Base-by-base conservation (phyloP, 495 filamentous ascomycete species). In the Bacidia gigantensis region DNA sequence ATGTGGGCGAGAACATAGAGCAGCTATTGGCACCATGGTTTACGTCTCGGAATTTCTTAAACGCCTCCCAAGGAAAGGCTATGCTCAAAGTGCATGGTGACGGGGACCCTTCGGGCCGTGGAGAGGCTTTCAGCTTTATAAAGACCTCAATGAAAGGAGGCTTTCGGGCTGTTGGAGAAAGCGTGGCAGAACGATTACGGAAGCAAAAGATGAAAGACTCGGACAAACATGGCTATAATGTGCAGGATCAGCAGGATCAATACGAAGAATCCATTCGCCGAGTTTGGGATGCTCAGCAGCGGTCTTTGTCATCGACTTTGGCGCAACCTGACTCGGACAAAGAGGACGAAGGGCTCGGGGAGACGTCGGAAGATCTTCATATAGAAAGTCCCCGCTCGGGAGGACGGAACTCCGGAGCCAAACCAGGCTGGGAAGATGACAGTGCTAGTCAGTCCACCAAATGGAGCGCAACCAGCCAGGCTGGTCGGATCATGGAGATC, bases 71-170 rank as follows among this genome's bases (percentile, higher is more conserved):
- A 58, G 87, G 88, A 25, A 99, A 99, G 64, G 92, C 92, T 9
- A 99, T 99, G 92, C 76, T 99, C 43, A 80, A 85, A 53, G 79
- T 99, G 10, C 86, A 96, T 59, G 92, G 92, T 17, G 83, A 89
- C 56, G 92, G 93, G 26, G 92, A 99, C 62, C 92, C 92, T n/a
- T 92, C 89, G 7, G 87, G 89, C 11, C 84, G 87, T 57, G 92
- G 92, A 2, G 81, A 94, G 51, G 92, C 86, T 2, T 90, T 96
- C 70, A 95, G 83, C 63, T 95, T 96, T 64, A 83, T 99, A 58
- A 86, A 89, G 60, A 95, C 87, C 0, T 93, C 86, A 11, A 99
- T 99, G 92, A 99, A 99, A 65, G 92, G 92, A 44, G 92, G 92
- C 2, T 99, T 92, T 68, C 86, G 93, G 59, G 84, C 88, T 26